Evolutionary conservation across 345 rosid species (phyloP).

Genomic region (Citrus inodora): DNA sequence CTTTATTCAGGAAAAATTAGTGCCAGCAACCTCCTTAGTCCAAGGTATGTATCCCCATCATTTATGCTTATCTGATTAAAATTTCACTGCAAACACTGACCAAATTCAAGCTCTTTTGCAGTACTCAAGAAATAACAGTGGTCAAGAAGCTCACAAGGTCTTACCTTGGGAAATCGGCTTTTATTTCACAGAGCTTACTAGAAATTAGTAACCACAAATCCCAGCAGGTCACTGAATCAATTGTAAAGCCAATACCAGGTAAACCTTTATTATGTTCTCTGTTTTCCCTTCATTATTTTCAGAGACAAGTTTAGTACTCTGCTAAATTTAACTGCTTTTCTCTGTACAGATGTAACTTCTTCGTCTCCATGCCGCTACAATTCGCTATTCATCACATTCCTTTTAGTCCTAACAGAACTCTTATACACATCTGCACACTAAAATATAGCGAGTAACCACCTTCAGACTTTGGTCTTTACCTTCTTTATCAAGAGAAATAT

Average conservation of each 20-base stretch:
- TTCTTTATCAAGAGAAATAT: no score
- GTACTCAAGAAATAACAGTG: conserved; percentile 22
- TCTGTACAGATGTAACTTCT: not conserved
- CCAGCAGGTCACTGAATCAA: conserved; percentile 9
- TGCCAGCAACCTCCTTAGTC: conserved; percentile 21
- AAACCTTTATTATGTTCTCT: not conserved
- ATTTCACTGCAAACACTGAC: not conserved
- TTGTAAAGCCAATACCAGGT: conserved; percentile 19
- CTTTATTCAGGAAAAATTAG: conserved; percentile 8
- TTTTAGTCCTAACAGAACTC: not conserved
- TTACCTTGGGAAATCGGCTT: conserved; percentile 33
- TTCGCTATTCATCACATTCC: not conserved
- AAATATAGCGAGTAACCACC: not conserved
- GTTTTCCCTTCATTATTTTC: not conserved
- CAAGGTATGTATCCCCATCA: conserved; percentile 17
- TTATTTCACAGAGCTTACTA: conserved; percentile 25
- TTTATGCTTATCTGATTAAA: not conserved
- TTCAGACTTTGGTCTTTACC: no score
- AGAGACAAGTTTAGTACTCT: not conserved
- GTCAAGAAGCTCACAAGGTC: conserved; percentile 31
- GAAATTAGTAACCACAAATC: not conserved
- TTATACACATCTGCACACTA: not conserved
- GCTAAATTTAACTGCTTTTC: not conserved
- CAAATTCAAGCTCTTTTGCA: conserved; percentile 5
- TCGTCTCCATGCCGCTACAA: conserved; percentile 5